Percentiles rank a stretch among this genome's conserved stretches.
These are phyloP conservation scores for Eutrema yunnanense DNA, from an alignment of 345 rosid genomes.

Conservation along the genomic window DNA sequence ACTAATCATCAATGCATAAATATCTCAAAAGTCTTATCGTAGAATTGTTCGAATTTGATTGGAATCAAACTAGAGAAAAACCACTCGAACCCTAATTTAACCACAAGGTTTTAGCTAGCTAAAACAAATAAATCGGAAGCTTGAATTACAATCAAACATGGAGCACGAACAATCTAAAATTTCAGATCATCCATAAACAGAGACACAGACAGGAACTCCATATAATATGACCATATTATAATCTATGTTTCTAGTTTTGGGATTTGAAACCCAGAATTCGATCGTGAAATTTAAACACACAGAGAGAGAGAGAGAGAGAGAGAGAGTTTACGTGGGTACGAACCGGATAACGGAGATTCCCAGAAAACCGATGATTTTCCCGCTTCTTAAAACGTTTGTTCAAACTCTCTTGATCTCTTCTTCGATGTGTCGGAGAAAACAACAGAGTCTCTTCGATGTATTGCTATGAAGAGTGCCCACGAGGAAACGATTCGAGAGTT, in stretches of 20 bases:
- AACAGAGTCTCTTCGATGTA: not conserved
- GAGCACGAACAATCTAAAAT: not conserved
- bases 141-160: not conserved
- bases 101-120: not conserved
- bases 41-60: not conserved
- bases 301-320: not conserved
- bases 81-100: not conserved
- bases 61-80: not conserved
- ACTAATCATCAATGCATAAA: not conserved
- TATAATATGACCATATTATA: no score
- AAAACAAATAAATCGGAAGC: no score
- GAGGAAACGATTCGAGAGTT: not conserved
- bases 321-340: not conserved
- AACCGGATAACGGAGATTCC: not conserved
- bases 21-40: not conserved
- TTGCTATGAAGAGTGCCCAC: not conserved
- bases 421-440: not conserved
- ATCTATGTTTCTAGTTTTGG: no score
- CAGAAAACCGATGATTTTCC: not conserved
- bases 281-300: no score
- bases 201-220: no score
- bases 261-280: no score
- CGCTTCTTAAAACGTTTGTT: not conserved
- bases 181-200: no score
- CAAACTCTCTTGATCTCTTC: not conserved